These are phyloP conservation scores for Apiospora koreana DNA, from an alignment of 2,329 filamentous ascomycete species.

Conservation along the genomic window DNA sequence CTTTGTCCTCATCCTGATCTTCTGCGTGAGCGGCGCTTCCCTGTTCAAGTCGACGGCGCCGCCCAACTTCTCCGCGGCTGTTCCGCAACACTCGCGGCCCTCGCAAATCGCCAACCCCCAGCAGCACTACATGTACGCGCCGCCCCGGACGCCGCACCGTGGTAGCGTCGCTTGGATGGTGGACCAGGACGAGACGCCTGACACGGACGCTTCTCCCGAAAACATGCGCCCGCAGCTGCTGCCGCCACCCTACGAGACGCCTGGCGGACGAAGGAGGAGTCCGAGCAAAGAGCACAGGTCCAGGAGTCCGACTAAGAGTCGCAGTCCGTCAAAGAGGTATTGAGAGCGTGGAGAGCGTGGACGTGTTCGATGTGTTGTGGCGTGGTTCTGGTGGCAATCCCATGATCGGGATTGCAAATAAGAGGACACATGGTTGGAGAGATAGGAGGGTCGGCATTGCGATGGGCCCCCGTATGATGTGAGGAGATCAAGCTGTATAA, in stretches of 20 bases:
- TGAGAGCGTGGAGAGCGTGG: constrained; percentile 17
- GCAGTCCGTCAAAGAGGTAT: constrained; percentile 49
- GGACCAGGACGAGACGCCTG: constrained; percentile 35
- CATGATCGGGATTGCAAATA: no score
- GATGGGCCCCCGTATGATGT: neutral
- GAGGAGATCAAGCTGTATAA: neutral
- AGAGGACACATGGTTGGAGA: neutral
- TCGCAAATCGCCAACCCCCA: constrained; percentile 16
- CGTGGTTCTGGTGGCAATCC: no score
- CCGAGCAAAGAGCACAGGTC: constrained; percentile 50
- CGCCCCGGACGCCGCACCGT: constrained; percentile 29
- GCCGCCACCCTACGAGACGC: constrained; percentile 42
- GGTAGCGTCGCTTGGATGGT: constrained; percentile 21
- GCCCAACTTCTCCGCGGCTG: constrained; percentile 19
- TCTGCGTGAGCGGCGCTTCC: constrained; percentile 31
- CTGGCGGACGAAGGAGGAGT: constrained; percentile 40
- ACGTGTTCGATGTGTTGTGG: neutral
- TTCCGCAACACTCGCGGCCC: constrained; percentile 19
- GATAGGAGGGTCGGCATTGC: neutral
- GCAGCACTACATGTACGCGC: constrained; percentile 27
- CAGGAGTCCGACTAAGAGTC: constrained; percentile 33
- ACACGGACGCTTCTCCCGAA: constrained; percentile 53
- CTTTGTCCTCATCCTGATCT: constrained; percentile 28
- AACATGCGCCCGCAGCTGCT: constrained; percentile 38
- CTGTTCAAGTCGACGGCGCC: constrained; percentile 28